Conservation (phyloP, 768 basidiomycete species). For the Boletus patriciae region DNA sequence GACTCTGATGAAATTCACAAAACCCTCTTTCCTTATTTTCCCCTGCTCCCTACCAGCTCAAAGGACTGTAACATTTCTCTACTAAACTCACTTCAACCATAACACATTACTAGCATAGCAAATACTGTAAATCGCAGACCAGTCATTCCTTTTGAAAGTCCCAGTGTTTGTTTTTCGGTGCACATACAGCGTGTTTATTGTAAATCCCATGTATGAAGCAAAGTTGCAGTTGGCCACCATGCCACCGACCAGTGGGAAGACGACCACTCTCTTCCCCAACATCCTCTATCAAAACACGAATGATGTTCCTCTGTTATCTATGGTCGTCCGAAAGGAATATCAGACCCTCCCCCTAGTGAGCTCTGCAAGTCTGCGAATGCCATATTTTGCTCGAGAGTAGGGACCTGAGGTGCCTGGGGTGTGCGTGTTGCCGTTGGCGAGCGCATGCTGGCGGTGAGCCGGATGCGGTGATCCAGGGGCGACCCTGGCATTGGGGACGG, state of each 20-base stretch:
- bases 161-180: conserved; percentile 24
- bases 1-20: conserved; percentile 27
- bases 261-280: neutral
- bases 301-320: conserved; percentile 3
- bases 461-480: conserved; percentile 25
- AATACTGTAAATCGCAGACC: conserved; percentile 25
- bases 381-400: conserved; percentile 83
- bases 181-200: conserved; percentile 22
- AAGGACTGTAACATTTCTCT: conserved; percentile 32
- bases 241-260: neutral
- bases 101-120: conserved; percentile 27
- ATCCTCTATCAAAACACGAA: conserved; percentile 2
- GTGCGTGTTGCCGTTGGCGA: conserved; percentile 34
- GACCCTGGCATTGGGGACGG: conserved; percentile 43
- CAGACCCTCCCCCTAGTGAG: conserved; percentile 37
- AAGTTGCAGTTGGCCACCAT: conserved; percentile 13
- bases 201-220: conserved; percentile 11
- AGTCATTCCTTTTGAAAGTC: conserved; percentile 26
- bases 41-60: conserved; percentile 16
- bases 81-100: conserved; percentile 15
- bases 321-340: conserved; percentile 18
- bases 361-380: conserved; percentile 71
- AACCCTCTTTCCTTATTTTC: conserved; percentile 23
- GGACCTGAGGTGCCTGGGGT: conserved; percentile 50
- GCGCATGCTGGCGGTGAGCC: conserved; percentile 26